These are phyloP conservation scores for Solanum etuberosum DNA, from an alignment of 257 asterid genomes.

Conservation along the genomic window DNA sequence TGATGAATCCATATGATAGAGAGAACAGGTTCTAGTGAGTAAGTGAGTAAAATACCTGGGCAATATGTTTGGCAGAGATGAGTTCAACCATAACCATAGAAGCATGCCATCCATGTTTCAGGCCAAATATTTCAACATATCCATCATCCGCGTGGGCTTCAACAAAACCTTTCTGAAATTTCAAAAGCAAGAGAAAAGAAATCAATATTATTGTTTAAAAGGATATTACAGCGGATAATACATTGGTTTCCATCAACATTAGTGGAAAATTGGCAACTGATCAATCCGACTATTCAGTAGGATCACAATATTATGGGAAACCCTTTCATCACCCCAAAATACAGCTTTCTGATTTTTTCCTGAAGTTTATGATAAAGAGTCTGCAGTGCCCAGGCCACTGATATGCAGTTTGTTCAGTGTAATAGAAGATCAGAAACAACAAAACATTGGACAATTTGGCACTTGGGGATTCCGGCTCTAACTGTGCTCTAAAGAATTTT, in stretches of 20 bases:
- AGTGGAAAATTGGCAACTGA: background rate
- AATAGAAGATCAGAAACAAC: background rate
- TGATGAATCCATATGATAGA: background rate
- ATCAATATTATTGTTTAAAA: background rate
- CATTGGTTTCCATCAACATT: background rate
- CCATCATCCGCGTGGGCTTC: conserved; percentile 83
- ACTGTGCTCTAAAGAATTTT: background rate
- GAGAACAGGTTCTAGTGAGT: background rate
- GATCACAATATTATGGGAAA: background rate
- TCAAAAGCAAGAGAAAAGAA: background rate
- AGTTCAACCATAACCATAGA: conserved; percentile 89
- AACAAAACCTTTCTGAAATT: conserved; percentile 65
- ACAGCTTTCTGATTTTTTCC: background rate
- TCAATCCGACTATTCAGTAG: background rate
- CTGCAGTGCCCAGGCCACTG: background rate
- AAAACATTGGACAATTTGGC: background rate
- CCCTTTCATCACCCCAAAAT: background rate
- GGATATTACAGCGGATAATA: background rate
- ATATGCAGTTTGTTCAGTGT: background rate
- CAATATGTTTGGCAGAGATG: conserved; percentile 78
- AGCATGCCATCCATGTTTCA: conserved; percentile 97
- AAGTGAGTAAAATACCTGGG: conserved; percentile 48
- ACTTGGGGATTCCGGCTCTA: background rate
- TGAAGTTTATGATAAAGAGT: background rate
- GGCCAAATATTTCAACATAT: conserved; percentile 57